Conservation (phyloP, 345 rosid species). For the Limnanthes douglasii region DNA sequence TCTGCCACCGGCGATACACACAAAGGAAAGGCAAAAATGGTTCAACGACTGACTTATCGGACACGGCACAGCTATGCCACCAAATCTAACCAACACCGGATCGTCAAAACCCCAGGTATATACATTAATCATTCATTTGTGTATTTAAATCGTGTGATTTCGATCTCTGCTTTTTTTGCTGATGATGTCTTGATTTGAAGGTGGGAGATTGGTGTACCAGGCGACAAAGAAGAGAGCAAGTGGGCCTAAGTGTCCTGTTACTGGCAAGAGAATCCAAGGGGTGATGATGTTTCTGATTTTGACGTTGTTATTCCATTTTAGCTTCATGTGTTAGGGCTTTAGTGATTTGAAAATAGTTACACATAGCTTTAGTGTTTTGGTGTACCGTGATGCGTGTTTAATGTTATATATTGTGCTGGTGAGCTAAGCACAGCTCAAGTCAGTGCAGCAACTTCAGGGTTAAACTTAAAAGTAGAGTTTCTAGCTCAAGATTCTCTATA, state of each 20-base stretch:
- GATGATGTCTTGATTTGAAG: slow-evolving; percentile 18
- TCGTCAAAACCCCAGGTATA: slow-evolving; percentile 81
- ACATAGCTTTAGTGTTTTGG: too few species aligned
- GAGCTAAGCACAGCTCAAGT: too few species aligned
- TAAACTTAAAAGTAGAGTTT: too few species aligned
- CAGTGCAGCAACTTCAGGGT: too few species aligned
- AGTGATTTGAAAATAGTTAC: too few species aligned
- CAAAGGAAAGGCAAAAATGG: slow-evolving; percentile 31
- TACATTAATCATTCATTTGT: neutral
- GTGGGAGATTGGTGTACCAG: slow-evolving; percentile 82
- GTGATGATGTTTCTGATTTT: too few species aligned
- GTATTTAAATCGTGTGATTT: neutral
- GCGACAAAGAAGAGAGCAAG: slow-evolving; percentile 77
- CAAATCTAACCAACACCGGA: slow-evolving; percentile 77
- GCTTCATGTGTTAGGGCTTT: neutral
- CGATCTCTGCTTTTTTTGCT: neutral
- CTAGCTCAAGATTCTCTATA: too few species aligned
- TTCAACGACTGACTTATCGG: slow-evolving; percentile 69
- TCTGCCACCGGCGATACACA: neutral
- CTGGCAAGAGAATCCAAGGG: slow-evolving; percentile 88
- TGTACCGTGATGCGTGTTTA: too few species aligned
- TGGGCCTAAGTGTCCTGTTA: slow-evolving; percentile 81
- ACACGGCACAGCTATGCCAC: slow-evolving; percentile 86
- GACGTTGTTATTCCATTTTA: neutral
- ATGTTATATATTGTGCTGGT: too few species aligned